Evolutionary conservation across 2,329 filamentous ascomycete genomes (phyloP).

Genomic region (Madurella mycetomatis): DNA sequence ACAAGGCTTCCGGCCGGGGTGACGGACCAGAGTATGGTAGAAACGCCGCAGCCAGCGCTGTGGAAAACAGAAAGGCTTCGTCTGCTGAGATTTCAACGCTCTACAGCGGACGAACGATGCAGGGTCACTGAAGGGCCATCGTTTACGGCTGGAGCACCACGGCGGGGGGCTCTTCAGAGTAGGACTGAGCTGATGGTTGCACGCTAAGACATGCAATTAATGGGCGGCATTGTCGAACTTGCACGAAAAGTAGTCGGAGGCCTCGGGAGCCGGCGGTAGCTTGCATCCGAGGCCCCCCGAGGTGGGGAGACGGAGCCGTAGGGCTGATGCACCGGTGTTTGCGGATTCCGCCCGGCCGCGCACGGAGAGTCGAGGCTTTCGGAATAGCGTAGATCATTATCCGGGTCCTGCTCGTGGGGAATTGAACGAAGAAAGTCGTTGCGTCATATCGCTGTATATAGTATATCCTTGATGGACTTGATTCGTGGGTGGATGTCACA

Average conservation of each 20-base stretch:
- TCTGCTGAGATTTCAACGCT: constrained; percentile 14
- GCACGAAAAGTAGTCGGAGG: too few relatives aligned
- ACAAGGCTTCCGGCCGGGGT: constrained; percentile 27
- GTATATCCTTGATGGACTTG: too few relatives aligned
- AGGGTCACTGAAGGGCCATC: constrained; percentile 41
- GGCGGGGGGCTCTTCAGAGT: too few relatives aligned
- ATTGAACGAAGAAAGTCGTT: too few relatives aligned
- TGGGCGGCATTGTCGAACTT: too few relatives aligned
- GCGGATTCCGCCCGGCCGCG: neutral
- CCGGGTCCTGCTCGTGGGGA: neutral
- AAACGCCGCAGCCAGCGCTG: neutral
- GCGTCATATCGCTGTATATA: neutral
- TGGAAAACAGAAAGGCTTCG: neutral
- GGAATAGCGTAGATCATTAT: neutral
- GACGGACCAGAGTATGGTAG: neutral
- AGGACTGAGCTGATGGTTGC: too few relatives aligned
- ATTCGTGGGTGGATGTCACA: too few relatives aligned
- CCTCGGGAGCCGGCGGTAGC: too few relatives aligned
- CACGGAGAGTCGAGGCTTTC: neutral
- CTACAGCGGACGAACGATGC: constrained; percentile 35
- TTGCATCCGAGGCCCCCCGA: too few relatives aligned
- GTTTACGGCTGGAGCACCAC: too few relatives aligned
- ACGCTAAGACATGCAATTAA: too few relatives aligned
- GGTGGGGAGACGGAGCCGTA: neutral
- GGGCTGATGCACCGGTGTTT: neutral